Evolutionary conservation across 1,139 yeast genomes (phyloP), one percentile per base, ranked within the genome.

Genomic region (Suhomyces choctaworum): DNA sequence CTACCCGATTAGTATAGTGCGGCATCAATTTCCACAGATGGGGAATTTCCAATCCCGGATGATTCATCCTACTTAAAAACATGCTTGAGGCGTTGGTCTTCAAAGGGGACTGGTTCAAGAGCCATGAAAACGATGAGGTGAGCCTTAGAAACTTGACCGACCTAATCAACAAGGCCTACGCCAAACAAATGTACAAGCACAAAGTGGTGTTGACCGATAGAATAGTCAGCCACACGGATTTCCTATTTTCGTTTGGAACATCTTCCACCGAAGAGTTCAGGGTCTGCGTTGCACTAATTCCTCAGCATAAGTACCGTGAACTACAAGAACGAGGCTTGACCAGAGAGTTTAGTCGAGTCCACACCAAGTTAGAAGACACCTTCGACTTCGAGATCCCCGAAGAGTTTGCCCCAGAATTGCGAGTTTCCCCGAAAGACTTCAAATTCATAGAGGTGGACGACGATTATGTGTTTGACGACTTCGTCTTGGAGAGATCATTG

Each of bases 151-250:
- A 43, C 9, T 39, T 64, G 15, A 37, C 47, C 19, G 40, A 50
- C 21, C 31, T 64, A n/a, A 47, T 68, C 41, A 80, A 79, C 50
- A 62, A 62, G 34, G 77, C 79, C 0, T 79, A 78, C 46, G 62
- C 68, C 39, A 68, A 71, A 40, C 67, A 70, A 4, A 60, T 72
- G 35, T 59, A 45, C 48, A 66, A 64, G 43, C 79, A 57, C 48
- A 60, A 64, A 2, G 52, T 76, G 3, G 69, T 80, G 10, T 45
- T 49, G 5, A 59, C 75, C 0, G 54, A 66, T 2, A 58, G 87
- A 38, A 17, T 32, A 19, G 7, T 6, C 7, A 5, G 61, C 79
- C 28, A 64, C 64, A 33, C 29, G 48, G 17, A 41, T 47, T 0
- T 46, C 46, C 0, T 39, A 58, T 1, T 52, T 78, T 20, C 34